Evolutionary conservation across 805 yeast species (phyloP), one percentile per base, ranked within the genome.

Genomic region (Kodamaea nitidulidarum): DNA sequence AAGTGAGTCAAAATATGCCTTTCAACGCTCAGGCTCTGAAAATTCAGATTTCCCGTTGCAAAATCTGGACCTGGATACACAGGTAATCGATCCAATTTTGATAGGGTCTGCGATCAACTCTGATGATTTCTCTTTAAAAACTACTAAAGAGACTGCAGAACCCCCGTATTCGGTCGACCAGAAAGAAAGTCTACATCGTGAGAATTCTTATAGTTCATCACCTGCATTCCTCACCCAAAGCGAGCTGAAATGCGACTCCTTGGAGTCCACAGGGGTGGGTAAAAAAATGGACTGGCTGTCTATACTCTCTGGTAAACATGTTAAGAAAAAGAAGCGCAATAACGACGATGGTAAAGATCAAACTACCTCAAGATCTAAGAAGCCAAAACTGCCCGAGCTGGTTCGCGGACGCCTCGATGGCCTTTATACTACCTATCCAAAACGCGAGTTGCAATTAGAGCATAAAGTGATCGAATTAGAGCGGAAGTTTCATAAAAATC

Each of bases 391-490:
- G 8, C 22, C 7, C 6, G 16, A n/a, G 4, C 31, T 27, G 31
- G 31, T 27, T 14, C 7, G 15, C 6, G 31, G 31, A 14, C 31
- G 31, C 16, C 31, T 27, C 6, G 31, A 14, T 14, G 31, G 31
- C 17, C 16, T 27, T 4, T 4, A 27, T 6, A 20, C 22, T 20
- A 20, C 22, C 22, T 20, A 6, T n/a, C n/a, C 28, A 7, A 45
- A 48, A n/a, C 35, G 39, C 12, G 44, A 44, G 12, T 35, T 45
- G n/a, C 25, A 38, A 14, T 44, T 42, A 28, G 57, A 53, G n/a
- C 35, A 43, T 18, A 54, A 52, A 10, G 33, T 55, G 17, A 28
- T 50, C 20, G 58, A 56, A 32, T 42, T 56, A 15, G 63, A 58
- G 36, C 46, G 42, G 41, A 51, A 49, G 29, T 44, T 58, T 4